Evolutionary conservation across 2,329 filamentous ascomycete genomes (phyloP).

Genomic region (Colletotrichum aenigma): DNA sequence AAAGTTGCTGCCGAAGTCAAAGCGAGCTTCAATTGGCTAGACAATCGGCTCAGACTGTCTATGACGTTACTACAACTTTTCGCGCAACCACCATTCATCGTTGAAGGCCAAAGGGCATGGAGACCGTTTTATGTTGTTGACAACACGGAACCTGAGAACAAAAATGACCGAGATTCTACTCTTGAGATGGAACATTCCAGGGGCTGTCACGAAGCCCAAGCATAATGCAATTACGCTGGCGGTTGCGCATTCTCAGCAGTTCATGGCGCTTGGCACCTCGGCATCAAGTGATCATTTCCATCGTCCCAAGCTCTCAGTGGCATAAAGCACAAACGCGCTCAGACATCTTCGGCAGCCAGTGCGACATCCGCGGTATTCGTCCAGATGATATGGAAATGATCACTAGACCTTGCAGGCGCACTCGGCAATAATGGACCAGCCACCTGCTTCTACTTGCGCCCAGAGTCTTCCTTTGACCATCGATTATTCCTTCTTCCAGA

Average conservation of each 20-base stretch:
- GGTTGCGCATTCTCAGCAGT: not conserved
- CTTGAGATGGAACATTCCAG: not conserved
- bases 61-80: not conserved
- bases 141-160: not conserved
- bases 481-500: not conserved
- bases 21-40: not conserved
- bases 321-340: not conserved
- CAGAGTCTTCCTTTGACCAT: not conserved
- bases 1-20: not conserved
- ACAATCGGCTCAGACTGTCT: not conserved
- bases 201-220: not conserved
- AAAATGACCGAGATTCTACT: not conserved
- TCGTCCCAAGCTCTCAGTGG: not conserved
- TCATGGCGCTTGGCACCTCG: not conserved
- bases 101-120: not conserved
- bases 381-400: not conserved
- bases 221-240: not conserved
- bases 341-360: not conserved
- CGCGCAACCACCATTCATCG: not conserved
- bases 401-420: not conserved
- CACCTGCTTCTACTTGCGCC: not conserved
- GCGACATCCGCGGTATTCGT: not conserved
- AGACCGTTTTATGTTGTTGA: not conserved
- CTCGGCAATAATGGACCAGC: not conserved
- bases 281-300: not conserved